Conservation (phyloP, 805 yeast genomes). For the Metschnikowia noctiluminum region DNA sequence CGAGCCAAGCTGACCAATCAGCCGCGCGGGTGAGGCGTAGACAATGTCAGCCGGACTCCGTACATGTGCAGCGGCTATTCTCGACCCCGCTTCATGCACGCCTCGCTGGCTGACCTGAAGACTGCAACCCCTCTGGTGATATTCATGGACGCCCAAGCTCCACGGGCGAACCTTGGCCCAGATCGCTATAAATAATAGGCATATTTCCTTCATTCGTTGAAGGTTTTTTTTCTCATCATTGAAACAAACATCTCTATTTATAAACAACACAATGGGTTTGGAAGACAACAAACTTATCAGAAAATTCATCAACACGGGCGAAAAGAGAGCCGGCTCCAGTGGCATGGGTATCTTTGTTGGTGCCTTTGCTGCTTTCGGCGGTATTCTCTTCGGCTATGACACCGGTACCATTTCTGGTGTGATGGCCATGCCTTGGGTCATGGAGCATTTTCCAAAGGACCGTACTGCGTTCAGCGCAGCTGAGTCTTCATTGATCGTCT, state of each 20-base stretch:
- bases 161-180: neutral
- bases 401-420: conserved; percentile 44
- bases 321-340: conserved; percentile 45
- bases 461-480: conserved; percentile 17
- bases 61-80: conserved; percentile 1
- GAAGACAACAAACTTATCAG: conserved; percentile 32
- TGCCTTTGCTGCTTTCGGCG: conserved; percentile 41
- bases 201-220: neutral
- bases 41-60: conserved; percentile 1
- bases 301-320: conserved; percentile 42
- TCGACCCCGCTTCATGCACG: conserved; percentile 3
- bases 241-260: neutral
- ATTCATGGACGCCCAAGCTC: neutral
- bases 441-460: conserved; percentile 24
- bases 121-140: neutral
- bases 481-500: conserved; percentile 26
- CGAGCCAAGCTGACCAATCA: neutral
- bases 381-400: conserved; percentile 41
- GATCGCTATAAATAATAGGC: conserved; percentile 2
- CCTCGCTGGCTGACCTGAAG: neutral
- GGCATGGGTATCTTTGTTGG: conserved; percentile 40
- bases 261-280: conserved; percentile 30
- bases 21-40: neutral
- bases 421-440: conserved; percentile 38
- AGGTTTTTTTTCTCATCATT: neutral